Conservation (phyloP, 2,329 filamentous ascomycete species). For the Penicillium verrucosum region DNA sequence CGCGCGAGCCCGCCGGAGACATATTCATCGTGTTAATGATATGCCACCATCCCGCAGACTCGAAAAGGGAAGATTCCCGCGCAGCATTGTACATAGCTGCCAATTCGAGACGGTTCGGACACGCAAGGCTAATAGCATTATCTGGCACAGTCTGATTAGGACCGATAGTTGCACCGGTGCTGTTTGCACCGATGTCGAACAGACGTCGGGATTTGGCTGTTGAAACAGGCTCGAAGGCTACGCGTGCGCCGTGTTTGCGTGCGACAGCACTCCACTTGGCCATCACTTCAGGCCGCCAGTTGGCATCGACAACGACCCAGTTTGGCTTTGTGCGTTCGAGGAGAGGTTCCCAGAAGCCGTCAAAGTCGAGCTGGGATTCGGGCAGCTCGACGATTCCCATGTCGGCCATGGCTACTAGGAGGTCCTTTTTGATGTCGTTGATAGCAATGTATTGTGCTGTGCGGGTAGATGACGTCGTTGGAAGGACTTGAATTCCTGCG, state of each 20-base stretch:
- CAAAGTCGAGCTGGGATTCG: slow-evolving; percentile 40
- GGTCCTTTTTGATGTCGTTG: slow-evolving; percentile 77
- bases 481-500: slow-evolving; percentile 59
- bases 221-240: slow-evolving; percentile 88
- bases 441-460: slow-evolving; percentile 91
- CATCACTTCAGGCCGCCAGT: slow-evolving; percentile 70
- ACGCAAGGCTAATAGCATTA: slow-evolving; percentile 67
- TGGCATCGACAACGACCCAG: slow-evolving; percentile 82
- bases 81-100: slow-evolving; percentile 73
- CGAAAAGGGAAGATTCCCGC: slow-evolving; percentile 63
- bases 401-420: slow-evolving; percentile 92
- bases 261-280: slow-evolving; percentile 64
- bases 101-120: slow-evolving; percentile 82
- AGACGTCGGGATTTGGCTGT: slow-evolving; percentile 70
- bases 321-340: slow-evolving; percentile 59
- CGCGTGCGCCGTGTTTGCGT: slow-evolving; percentile 53
- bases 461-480: slow-evolving; percentile 53
- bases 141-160: slow-evolving; percentile 53
- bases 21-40: slow-evolving; percentile 78
- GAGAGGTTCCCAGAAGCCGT: slow-evolving; percentile 59
- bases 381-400: slow-evolving; percentile 73
- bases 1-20: slow-evolving; percentile 61
- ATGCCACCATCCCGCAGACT: slow-evolving; percentile 70
- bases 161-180: slow-evolving; percentile 28
- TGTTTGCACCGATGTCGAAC: slow-evolving; percentile 48